These are phyloP conservation scores for Melastoma candidum DNA, from an alignment of 441 rosid genomes.

Conservation along the genomic window DNA sequence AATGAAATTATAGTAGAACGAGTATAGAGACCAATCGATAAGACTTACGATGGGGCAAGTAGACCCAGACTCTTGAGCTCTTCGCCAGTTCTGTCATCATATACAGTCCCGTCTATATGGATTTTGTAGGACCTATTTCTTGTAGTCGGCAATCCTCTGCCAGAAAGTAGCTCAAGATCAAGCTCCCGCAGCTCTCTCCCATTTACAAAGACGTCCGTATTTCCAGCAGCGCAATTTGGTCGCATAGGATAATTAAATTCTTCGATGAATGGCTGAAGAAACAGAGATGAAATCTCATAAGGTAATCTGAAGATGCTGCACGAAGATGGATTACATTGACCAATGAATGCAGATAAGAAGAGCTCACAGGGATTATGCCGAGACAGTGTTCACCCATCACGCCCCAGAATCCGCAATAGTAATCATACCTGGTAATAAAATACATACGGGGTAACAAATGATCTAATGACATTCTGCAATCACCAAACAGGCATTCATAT, in stretches of 20 bases:
- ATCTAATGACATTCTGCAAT: background rate
- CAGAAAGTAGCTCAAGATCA: constrained; percentile 11
- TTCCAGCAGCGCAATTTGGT: constrained; percentile 8
- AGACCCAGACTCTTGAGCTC: constrained; percentile 5
- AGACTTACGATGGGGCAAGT: constrained; percentile 12
- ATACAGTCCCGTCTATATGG: constrained; percentile 11
- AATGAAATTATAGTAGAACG: background rate
- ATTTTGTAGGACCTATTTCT: constrained; percentile 11
- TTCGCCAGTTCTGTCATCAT: constrained; percentile 10
- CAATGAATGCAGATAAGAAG: background rate
- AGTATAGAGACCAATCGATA: background rate
- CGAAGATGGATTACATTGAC: background rate
- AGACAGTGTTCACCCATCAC: constrained; percentile 10
- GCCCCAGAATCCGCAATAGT: constrained; percentile 15
- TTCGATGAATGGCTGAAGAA: constrained; percentile 12
- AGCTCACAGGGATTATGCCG: constrained; percentile 12
- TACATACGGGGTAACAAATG: background rate
- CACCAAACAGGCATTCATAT: constrained; percentile 2
- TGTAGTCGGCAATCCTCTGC: constrained; percentile 8
- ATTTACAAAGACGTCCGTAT: constrained; percentile 13
- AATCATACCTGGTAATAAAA: constrained; percentile 12
- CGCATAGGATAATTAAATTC: constrained; percentile 13
- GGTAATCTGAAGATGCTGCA: background rate
- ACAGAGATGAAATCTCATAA: background rate
- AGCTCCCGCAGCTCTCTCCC: constrained; percentile 13